A percentile compares a stretch with the other conserved stretches of the same genome.
Conservation (phyloP, 140 eudicot species). For the Cichorium intybus region DNA sequence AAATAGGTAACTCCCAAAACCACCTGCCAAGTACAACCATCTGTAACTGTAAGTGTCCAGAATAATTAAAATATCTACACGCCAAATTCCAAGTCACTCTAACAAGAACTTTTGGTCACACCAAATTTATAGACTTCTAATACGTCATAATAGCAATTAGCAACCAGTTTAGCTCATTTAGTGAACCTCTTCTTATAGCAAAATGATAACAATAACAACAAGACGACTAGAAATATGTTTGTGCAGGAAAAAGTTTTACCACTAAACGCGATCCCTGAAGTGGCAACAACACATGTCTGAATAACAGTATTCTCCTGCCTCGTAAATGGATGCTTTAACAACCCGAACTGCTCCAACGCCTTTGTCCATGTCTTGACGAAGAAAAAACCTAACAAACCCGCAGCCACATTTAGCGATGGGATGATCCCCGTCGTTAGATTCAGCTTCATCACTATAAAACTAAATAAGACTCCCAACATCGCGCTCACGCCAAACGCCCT, state of each 20-base stretch:
- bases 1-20: conserved; percentile 62
- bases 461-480: conserved; percentile 45
- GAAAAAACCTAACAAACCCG: conserved; percentile 66
- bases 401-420: conserved; percentile 73
- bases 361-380: conserved; percentile 47
- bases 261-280: conserved; percentile 79
- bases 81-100: too few species aligned
- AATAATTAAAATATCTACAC: too few species aligned
- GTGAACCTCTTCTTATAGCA: too few species aligned
- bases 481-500: conserved; percentile 50
- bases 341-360: conserved; percentile 30
- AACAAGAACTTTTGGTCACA: too few species aligned
- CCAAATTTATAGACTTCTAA: too few species aligned
- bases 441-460: conserved; percentile 60
- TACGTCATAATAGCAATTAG: too few species aligned
- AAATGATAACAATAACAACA: neutral
- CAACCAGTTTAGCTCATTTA: too few species aligned
- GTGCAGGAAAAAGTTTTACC: conserved; percentile 32
- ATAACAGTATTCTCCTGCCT: conserved; percentile 76
- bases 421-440: conserved; percentile 66
- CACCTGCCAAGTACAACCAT: conserved; percentile 42
- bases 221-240: neutral
- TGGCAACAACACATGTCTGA: conserved; percentile 78
- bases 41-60: neutral
- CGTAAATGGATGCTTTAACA: conserved; percentile 65